These are phyloP conservation scores for Ricinus communis DNA, from an alignment of 345 rosid species.

Conservation along the genomic window DNA sequence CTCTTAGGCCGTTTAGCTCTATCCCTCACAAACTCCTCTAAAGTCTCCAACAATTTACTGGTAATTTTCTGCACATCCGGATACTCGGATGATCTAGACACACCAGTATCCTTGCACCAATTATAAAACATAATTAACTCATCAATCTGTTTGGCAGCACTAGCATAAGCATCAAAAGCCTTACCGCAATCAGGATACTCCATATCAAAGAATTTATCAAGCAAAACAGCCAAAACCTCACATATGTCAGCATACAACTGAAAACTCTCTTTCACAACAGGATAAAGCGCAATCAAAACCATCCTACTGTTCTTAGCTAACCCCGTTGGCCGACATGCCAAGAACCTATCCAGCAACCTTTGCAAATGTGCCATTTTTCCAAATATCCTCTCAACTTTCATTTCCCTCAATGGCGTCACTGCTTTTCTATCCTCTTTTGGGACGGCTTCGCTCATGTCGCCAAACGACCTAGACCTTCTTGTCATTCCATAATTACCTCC, in stretches of 20 bases:
- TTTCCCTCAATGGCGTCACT: slow-evolving; percentile 68
- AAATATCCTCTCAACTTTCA: slow-evolving; percentile 73
- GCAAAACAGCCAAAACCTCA: slow-evolving; percentile 72
- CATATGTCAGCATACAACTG: slow-evolving; percentile 79
- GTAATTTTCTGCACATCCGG: slow-evolving; percentile 95
- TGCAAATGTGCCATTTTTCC: slow-evolving; percentile 85
- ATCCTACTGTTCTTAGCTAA: slow-evolving; percentile 66
- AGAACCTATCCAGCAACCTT: slow-evolving; percentile 76
- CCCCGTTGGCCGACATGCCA: slow-evolving; percentile 84
- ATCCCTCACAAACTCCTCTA: slow-evolving; percentile 85
- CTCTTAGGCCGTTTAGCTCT: slow-evolving; percentile 70
- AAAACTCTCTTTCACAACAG: slow-evolving; percentile 76
- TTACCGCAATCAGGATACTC: slow-evolving; percentile 80
- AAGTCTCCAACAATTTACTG: slow-evolving; percentile 63
- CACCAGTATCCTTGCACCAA: slow-evolving; percentile 79
- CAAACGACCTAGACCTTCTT: slow-evolving; percentile 71
- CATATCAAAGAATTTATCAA: slow-evolving; percentile 85
- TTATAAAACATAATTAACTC: slow-evolving; percentile 69
- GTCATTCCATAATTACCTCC: slow-evolving; percentile 35
- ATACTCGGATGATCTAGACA: slow-evolving; percentile 84
- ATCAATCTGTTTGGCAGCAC: slow-evolving; percentile 76
- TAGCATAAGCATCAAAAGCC: slow-evolving; percentile 71
- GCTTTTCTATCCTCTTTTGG: slow-evolving; percentile 40
- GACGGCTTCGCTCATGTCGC: slow-evolving; percentile 61
- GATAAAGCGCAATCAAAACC: slow-evolving; percentile 72